Percentiles rank a stretch among this genome's conserved stretches.
Evolutionary conservation across 1,284 basidiomycete species (phyloP).

Genomic region (Inonotus hispidus): DNA sequence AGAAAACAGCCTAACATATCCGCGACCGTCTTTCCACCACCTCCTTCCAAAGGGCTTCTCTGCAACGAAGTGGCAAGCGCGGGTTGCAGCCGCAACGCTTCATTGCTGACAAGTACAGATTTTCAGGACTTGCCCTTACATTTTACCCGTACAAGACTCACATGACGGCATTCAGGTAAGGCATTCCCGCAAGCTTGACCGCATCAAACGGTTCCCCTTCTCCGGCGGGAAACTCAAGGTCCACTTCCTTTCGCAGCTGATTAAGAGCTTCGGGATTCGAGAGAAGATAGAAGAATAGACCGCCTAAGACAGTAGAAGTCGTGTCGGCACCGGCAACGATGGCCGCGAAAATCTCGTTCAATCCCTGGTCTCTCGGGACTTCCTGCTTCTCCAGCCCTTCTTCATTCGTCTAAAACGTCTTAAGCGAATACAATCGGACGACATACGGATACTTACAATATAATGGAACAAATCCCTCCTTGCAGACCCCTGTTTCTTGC

Average conservation of each 20-base stretch:
- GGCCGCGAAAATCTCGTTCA: conserved; percentile 31
- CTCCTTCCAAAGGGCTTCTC: conserved; percentile 4
- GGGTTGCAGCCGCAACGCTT: conserved; percentile 11
- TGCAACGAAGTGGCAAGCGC: conserved; percentile 7
- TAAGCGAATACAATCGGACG: not conserved
- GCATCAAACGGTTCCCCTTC: conserved; percentile 19
- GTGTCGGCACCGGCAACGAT: conserved; percentile 36
- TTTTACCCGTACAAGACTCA: conserved; percentile 17
- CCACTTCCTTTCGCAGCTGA: conserved; percentile 27
- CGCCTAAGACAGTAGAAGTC: conserved; percentile 28
- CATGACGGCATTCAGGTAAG: conserved; percentile 31
- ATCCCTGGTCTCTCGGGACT: conserved; percentile 23
- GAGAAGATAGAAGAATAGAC: conserved; percentile 30
- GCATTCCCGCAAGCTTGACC: conserved; percentile 24
- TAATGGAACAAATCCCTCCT: conserved; percentile 36
- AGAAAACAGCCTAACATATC: not conserved
- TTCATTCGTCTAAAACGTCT: conserved; percentile 26
- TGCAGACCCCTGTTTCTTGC: conserved; percentile 22
- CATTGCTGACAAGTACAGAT: not conserved
- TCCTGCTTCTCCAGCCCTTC: conserved; percentile 24
- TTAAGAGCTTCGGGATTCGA: conserved; percentile 26
- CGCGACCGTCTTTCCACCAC: conserved; percentile 11
- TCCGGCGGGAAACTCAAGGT: conserved; percentile 21
- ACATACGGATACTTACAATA: conserved; percentile 25
- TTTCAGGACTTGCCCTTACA: not conserved